Base-by-base conservation (phyloP, 768 basidiomycete genomes). In the Podaxis mareebaensis region DNA sequence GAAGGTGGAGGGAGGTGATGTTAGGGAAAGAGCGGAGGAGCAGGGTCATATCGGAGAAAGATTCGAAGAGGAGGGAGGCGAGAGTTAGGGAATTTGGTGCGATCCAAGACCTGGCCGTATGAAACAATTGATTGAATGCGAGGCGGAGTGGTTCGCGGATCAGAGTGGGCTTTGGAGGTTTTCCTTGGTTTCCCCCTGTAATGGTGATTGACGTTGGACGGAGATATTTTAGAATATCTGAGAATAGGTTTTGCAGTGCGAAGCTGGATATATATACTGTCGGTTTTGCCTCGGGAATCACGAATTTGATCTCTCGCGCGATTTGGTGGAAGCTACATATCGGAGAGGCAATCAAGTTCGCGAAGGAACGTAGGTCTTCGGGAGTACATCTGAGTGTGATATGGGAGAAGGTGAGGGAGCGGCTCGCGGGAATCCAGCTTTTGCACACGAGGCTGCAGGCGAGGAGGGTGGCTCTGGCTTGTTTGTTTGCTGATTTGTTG, bases 381-480 rank as follows among this genome's bases (percentile, higher is more conserved):
- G 17, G 13, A 24, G 48, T 60, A 10, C 58, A 60, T 22, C 39
- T 38, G 36, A 60, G 33, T 2, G 24, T 40, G 17, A 60, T 39
- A 3, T 10, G 38, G 15, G 58, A 52, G 36, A 60, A 60, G 5
- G 36, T 11, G 11, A 36, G 33, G 15, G 49, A 60, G 12, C 58
- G 58, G 28, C 58, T 60, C 3, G 58, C 58, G 38, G 69, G 69
- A 5, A 69, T 42, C 72, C 72, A 73, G 11, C 66, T 65, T n/a
- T 61, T 62, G 48, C 69, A 73, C 15, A 73, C 72, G 30, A 70
- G 42, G n/a, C 68, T 65, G 57, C 70, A 73, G 15, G 62, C 59
- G 26, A 62, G 48, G n/a, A n/a, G n/a, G n/a, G n/a, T n/a, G n/a
- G n/a, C n/a, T n/a, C n/a, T n/a, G n/a, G n/a, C n/a, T n/a, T 57